Evolutionary conservation across 495 filamentous ascomycete genomes (phyloP).

Genomic region (Daldinia grandis): DNA sequence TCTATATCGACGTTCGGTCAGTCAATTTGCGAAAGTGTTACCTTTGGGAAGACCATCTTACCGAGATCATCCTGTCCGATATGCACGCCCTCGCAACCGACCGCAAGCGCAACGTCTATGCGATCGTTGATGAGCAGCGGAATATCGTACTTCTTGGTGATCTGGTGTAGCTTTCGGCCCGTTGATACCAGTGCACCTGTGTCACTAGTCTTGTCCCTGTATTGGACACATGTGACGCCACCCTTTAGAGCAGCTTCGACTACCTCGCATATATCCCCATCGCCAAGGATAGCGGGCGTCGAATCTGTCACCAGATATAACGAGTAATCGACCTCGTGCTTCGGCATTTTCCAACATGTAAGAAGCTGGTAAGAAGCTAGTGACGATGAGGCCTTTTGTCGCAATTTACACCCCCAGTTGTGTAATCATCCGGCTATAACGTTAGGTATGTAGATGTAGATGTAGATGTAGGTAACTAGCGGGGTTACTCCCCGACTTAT

Average conservation of each 20-base stretch:
- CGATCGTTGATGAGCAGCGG: conserved; percentile 95
- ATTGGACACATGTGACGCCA: conserved; percentile 88
- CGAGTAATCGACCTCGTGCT: conserved; percentile 57
- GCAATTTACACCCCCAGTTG: conserved; percentile 13
- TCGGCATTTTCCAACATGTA: conserved; percentile 40
- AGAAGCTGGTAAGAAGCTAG: background rate
- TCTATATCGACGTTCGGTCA: conserved; percentile 49
- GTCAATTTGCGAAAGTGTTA: background rate
- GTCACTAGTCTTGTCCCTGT: conserved; percentile 85
- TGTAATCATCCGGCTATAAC: background rate
- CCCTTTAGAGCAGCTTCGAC: conserved; percentile 81
- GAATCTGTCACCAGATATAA: conserved; percentile 95
- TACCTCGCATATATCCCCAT: conserved; percentile 72
- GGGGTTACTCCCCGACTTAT: conserved; percentile 2
- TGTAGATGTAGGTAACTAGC: conserved; percentile 20
- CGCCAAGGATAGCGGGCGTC: conserved; percentile 73
- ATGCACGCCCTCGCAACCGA: conserved; percentile 89
- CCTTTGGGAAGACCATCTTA: conserved; percentile 51
- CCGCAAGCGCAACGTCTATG: conserved; percentile 88
- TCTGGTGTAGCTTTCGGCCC: conserved; percentile 71
- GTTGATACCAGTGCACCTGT: conserved; percentile 76
- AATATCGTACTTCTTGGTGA: conserved; percentile 72
- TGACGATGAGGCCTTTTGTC: conserved; percentile 10
- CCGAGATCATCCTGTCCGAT: conserved; percentile 95
- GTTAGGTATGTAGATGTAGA: background rate